Conservation (phyloP, 305 asterid genomes). For the Withania somnifera region DNA sequence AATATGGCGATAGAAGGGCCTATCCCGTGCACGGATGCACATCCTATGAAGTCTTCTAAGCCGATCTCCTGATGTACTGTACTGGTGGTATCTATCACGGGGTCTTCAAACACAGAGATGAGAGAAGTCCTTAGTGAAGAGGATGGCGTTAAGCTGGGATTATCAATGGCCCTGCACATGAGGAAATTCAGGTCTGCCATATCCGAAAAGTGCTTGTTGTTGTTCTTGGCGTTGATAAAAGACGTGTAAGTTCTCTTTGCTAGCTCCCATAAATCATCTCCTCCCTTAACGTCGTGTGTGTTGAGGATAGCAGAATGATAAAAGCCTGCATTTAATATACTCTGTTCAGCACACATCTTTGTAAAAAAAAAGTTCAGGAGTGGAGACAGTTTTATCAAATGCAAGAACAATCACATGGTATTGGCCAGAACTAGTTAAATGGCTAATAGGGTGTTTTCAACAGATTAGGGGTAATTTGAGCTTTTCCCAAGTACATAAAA, state of each 20-base stretch:
- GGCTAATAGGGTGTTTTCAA: neutral
- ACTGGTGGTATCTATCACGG: constrained; percentile 20
- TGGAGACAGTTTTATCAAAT: neutral
- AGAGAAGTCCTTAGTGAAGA: constrained; percentile 66
- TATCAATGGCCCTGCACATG: constrained; percentile 85
- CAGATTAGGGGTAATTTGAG: neutral
- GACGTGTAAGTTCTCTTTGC: constrained; percentile 47
- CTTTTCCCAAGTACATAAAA: neutral
- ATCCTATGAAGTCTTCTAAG: constrained; percentile 56
- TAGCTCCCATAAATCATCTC: constrained; percentile 62
- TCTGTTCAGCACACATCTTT: neutral
- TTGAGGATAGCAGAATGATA: constrained; percentile 82
- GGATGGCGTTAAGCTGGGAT: constrained; percentile 71
- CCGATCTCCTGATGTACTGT: constrained; percentile 27
- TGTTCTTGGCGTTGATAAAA: constrained; percentile 41
- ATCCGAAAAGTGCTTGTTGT: constrained; percentile 69
- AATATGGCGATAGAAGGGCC: constrained; percentile 75
- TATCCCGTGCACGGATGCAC: constrained; percentile 71
- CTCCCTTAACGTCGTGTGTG: constrained; percentile 53
- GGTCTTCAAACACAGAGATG: constrained; percentile 66
- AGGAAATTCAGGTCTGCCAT: constrained; percentile 74
- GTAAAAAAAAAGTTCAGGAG: neutral
- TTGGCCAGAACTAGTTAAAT: neutral
- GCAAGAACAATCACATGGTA: neutral
- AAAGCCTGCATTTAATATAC: constrained; percentile 42